phyloP scores from a whole-genome alignment of 2,329 filamentous ascomycete genomes.

The Pseudopyricularia javanii region DNA sequence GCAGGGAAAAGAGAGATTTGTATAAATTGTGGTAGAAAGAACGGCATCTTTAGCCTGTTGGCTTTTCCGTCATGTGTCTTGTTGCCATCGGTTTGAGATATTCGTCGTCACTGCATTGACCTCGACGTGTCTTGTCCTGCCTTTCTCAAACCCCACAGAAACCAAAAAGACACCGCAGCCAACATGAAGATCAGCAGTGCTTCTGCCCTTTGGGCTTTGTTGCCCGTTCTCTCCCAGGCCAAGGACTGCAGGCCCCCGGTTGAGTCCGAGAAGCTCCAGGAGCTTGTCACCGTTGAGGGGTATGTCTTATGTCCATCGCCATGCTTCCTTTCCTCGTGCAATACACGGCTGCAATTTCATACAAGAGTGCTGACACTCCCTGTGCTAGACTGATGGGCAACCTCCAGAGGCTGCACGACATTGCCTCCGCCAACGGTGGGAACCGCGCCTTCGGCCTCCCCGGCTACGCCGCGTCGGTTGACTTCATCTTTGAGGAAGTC shows the following conservation, averaged over 20 bases:
- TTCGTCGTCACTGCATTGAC: neutral
- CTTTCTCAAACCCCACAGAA: neutral
- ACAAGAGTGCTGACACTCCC: neutral
- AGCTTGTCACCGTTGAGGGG: constrained; percentile 1
- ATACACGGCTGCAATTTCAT: no score
- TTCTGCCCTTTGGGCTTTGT: neutral
- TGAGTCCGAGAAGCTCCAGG: neutral
- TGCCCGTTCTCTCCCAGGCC: neutral
- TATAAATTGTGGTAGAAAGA: no score
- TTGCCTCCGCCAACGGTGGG: neutral
- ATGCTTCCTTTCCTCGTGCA: neutral
- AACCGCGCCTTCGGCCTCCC: constrained; percentile 1
- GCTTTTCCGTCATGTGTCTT: no score
- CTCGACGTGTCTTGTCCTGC: neutral
- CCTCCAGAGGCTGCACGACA: constrained; percentile 1
- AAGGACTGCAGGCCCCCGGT: constrained; percentile 1
- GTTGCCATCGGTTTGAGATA: no score
- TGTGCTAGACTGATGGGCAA: neutral
- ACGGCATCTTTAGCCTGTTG: no score
- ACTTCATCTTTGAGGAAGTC: constrained; percentile 1
- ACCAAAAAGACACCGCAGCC: neutral
- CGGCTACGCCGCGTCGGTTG: constrained; percentile 1
- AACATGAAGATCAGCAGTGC: constrained; percentile 1
- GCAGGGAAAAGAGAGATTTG: no score
- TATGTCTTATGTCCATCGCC: neutral